phyloP scores from a whole-genome alignment of 768 basidiomycete species.

The Hypholoma sublateritium region DNA sequence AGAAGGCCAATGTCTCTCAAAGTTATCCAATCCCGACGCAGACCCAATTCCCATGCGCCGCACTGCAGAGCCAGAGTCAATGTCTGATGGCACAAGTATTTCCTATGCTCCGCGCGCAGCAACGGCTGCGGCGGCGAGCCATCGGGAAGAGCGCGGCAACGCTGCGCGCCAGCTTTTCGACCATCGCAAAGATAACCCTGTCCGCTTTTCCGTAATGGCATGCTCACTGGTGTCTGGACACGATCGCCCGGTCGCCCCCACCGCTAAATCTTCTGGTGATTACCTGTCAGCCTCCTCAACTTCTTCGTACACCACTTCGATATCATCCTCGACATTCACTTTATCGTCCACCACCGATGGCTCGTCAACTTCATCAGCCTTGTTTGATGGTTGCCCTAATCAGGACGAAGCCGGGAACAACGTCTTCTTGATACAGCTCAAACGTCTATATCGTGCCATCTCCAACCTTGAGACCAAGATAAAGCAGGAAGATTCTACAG shows the following conservation, averaged over 20 bases:
- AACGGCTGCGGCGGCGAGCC: constrained; percentile 13
- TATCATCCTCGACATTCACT: constrained; percentile 68
- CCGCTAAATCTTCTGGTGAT: constrained; percentile 64
- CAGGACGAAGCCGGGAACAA: constrained; percentile 56
- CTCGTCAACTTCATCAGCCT: constrained; percentile 73
- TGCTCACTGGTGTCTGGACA: constrained; percentile 39
- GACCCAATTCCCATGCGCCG: constrained; percentile 64
- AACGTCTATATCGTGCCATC: constrained; percentile 82
- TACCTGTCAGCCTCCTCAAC: constrained; percentile 74
- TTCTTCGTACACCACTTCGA: constrained; percentile 71
- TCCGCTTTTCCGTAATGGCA: constrained; percentile 71
- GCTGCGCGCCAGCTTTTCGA: constrained; percentile 76
- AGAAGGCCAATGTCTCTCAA: constrained; percentile 37
- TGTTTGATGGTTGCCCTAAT: constrained; percentile 40
- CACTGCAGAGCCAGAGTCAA: constrained; percentile 63
- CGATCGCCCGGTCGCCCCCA: constrained; percentile 42
- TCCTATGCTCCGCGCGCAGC: constrained; percentile 43
- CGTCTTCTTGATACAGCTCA: constrained; percentile 72
- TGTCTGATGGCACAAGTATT: constrained; percentile 57
- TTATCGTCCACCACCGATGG: constrained; percentile 77
- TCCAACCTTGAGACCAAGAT: constrained; percentile 77
- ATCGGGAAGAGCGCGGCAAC: constrained; percentile 28
- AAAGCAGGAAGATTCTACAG: constrained; percentile 57
- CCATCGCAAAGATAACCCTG: constrained; percentile 87
- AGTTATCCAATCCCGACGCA: constrained; percentile 72